Base-by-base conservation (phyloP, 345 rosid genomes). In the Theobroma cacao region DNA sequence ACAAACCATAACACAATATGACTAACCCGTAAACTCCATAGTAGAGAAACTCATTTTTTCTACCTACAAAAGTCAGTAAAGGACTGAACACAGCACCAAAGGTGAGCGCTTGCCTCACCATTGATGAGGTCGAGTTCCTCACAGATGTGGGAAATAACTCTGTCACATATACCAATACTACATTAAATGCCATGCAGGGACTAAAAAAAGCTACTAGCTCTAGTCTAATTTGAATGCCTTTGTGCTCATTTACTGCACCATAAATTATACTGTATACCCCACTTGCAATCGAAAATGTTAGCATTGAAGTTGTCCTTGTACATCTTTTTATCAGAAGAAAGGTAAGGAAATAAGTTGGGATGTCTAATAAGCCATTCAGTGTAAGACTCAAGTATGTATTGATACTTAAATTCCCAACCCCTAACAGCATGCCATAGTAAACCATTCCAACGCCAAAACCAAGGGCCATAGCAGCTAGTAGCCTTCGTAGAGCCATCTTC, bases 171-270 rank as follows among this genome's bases (percentile, higher is more conserved):
- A 89, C 82, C n/a, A 78, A 26, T 20, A 15, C 70, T 9, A 64
- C 1, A 30, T 61, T 61, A 13, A 64, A 15, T 33, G 72, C 63
- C 52, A 7, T 53, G 9, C 59, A 53, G 3, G 59, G 7, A 7
- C 59, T 58, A 47, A 92, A 91, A 55, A 90, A 89, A 2, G 93
- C 85, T 1, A 67, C 84, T 20, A 93, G 75, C 70, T 93, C 91
- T 7, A 88, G 36, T 52, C 74, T 88, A 45, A 89, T 68, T 45
- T 81, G 75, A 15, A 86, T 36, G 0, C 65, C 75, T 6, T n/a
- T 13, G 24, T 60, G 50, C 62, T 36, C 41, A 13, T 80, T 76
- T 1, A 77, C 56, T 13, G 80, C 26, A 3, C 75, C 85, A 72
- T 88, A 86, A 4, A 80, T 43, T 3, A 90, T 63, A 17, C 91